Base-by-base conservation (phyloP, 2,329 filamentous ascomycete genomes). In the Fusarium avenaceum region DNA sequence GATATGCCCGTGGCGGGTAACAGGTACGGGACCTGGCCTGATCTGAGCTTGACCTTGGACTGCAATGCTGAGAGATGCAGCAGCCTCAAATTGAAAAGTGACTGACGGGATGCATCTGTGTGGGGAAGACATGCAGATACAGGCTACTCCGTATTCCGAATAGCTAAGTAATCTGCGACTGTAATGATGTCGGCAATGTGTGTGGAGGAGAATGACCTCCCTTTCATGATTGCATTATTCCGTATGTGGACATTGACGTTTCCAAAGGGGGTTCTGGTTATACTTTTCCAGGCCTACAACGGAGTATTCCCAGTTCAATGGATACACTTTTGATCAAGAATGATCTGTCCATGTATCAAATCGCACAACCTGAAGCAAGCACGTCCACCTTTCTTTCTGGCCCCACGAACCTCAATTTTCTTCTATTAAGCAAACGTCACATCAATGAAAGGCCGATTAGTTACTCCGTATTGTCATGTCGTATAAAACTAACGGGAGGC, bases 101-200 rank as follows among this genome's bases (percentile, higher is more conserved):
- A 39, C 60, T 45, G 35, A 59, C 17, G 7, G 35, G 35, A 38
- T 38, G 35, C 17, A 42, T 50, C 22, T 39, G 46, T 63, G 48
- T 69, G 65, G 55, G 60, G 62, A 70, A 69, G 43, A 63, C 32
- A 43, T 67, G 53, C 62, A 70, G 42, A 61, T 44, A 61, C 32
- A 54, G 58, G 17, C 9, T 33, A 30, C 28, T 30, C 28, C 28
- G 28, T 30, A 30, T 30, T 13, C 28, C 28, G 28, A 10, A 30
- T 10, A 5, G 9, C 47, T 19, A 48, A 57, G 32, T 67, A 32
- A 58, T 44, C 26, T 35, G 40, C 33, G 35, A 40, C 24, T 40
- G 53, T 57, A 24, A 57, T 66, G 63, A 63, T 50, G 32, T 43
- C 32, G 65, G 64, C 40, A 68, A 15, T 69, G 60, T 56, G 59